Percentiles rank a stretch among this genome's conserved stretches.
These are phyloP conservation scores for Botrytis squamosa DNA, from an alignment of 2,329 filamentous ascomycete species.

Conservation along the genomic window DNA sequence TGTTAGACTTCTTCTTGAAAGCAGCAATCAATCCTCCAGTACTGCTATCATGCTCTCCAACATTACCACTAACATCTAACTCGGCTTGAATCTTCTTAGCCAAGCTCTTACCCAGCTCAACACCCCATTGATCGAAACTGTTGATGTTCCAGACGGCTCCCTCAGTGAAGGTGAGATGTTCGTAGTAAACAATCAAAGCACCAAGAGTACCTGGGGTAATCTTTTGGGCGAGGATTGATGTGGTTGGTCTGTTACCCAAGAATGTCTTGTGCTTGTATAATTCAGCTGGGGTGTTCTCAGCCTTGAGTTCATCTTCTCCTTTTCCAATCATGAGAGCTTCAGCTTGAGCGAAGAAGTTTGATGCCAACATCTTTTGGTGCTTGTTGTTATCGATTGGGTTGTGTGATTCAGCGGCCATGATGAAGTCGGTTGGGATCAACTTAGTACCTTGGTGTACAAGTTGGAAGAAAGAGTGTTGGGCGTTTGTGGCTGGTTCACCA, in stretches of 20 bases:
- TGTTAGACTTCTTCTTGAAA: conserved; percentile 68
- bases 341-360: conserved; percentile 87
- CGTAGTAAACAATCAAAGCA: conserved; percentile 96
- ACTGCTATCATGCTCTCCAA: conserved; percentile 75
- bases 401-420: conserved; percentile 92
- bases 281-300: conserved; percentile 69
- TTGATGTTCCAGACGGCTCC: conserved; percentile 99
- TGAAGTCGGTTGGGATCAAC: conserved; percentile 97
- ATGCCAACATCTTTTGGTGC: conserved; percentile 94
- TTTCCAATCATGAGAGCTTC: conserved; percentile 92
- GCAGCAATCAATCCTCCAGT: conserved; percentile 87
- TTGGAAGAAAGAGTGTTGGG: conserved; percentile 99
- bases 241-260: conserved; percentile 95
- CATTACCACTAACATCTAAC: conserved; percentile 74
- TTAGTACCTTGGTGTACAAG: conserved; percentile 98
- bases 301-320: conserved; percentile 74
- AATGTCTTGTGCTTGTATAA: conserved; percentile 99
- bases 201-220: conserved; percentile 94
- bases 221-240: conserved; percentile 83
- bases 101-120: conserved; percentile 93
- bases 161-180: conserved; percentile 97
- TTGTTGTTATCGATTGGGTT: conserved; percentile 90
- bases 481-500: conserved; percentile 97
- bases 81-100: conserved; percentile 89
- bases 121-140: conserved; percentile 99